phyloP scores from a whole-genome alignment of 208 protist species.

The Wallacemonas rigidus region DNA sequence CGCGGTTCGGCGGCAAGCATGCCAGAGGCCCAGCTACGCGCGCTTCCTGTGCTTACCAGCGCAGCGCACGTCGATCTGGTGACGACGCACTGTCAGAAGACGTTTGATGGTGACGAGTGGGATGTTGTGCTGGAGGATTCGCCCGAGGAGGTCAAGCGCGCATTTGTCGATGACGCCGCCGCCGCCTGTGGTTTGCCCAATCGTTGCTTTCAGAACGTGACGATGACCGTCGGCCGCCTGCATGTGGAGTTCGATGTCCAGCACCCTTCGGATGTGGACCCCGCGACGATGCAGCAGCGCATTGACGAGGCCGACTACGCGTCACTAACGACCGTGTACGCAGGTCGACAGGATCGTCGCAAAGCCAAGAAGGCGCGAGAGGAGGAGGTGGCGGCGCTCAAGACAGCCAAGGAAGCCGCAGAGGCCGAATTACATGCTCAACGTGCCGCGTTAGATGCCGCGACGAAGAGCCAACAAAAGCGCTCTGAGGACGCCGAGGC shows the following conservation, averaged over 20 bases:
- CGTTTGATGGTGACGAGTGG: slow-evolving; percentile 43
- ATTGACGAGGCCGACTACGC: slow-evolving; percentile 21
- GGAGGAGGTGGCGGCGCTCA: slow-evolving; percentile 15
- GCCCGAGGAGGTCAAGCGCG: slow-evolving; percentile 33
- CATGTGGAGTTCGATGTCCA: slow-evolving; percentile 36
- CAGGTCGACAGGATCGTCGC: not conserved
- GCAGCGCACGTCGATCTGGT: not conserved
- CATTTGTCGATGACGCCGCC: slow-evolving; percentile 34
- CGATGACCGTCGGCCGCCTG: slow-evolving; percentile 29
- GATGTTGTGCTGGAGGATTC: slow-evolving; percentile 38
- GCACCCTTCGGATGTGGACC: slow-evolving; percentile 22
- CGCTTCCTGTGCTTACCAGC: not conserved
- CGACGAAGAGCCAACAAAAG: slow-evolving; percentile 10
- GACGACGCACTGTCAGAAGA: slow-evolving; percentile 25
- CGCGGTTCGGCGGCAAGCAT: not conserved
- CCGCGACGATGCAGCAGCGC: slow-evolving; percentile 17
- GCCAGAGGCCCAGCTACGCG: not conserved
- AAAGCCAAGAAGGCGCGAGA: slow-evolving; percentile 12
- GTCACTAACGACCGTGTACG: slow-evolving; percentile 20
- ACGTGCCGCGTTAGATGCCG: slow-evolving; percentile 9
- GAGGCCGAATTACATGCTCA: slow-evolving; percentile 10
- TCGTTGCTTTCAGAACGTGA: slow-evolving; percentile 30
- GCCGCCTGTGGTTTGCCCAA: slow-evolving; percentile 36
- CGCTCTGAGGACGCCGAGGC: slow-evolving; percentile 1
- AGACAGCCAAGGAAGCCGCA: slow-evolving; percentile 13